Base-by-base conservation (phyloP, 2,329 filamentous ascomycete species). In the Ascochyta pisi region DNA sequence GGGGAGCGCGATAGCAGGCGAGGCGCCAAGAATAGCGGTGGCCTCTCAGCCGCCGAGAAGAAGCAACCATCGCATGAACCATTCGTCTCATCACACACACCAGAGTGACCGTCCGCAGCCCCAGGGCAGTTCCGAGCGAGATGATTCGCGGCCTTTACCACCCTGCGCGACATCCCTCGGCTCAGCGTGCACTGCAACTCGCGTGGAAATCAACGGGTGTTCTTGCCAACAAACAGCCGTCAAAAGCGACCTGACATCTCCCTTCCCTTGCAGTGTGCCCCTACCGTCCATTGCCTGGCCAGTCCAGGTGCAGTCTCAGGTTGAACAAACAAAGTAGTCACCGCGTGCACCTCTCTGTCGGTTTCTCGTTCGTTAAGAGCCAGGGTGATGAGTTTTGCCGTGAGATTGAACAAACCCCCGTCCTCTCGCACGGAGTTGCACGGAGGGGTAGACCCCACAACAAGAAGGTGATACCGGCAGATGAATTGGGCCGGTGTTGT, bases 401-500 rank as follows among this genome's bases (percentile, higher is more conserved):
- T 47, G 33, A 60, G 42, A 51, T 48, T 58, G 58, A 57, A 55
- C 43, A 37, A 39, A 66, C 64, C 70, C 69, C 69, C 53, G 53
- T 68, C 64, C 65, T 62, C 57, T 67, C 34, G 33, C 37, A 39
- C 38, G 31, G 48, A 56, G 40, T 44, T 64, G 66, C 63, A 61
- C 59, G 54, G 57, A 60, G 60, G 58, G 60, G 53, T 54, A 57
- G 39, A 49, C 48, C 57, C 58, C 63, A 55, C 42, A 70, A 60
- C 24, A 35, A 71, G 68, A 73, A 71, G 70, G 70, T 71, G 64
- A 64, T 66, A 67, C 55, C 58, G 40, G 37, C 56, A 62, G 59
- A 57, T 54, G 46, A 53, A 39, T n/a, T 51, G 59, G 49, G 41
- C 53, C 58, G 40, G 23, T 10, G 16, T 37, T 40, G 50, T 59